Evolutionary conservation across 345 rosid genomes (phyloP), one percentile per base, ranked within the genome.

Genomic region (Heritiera littoralis): DNA sequence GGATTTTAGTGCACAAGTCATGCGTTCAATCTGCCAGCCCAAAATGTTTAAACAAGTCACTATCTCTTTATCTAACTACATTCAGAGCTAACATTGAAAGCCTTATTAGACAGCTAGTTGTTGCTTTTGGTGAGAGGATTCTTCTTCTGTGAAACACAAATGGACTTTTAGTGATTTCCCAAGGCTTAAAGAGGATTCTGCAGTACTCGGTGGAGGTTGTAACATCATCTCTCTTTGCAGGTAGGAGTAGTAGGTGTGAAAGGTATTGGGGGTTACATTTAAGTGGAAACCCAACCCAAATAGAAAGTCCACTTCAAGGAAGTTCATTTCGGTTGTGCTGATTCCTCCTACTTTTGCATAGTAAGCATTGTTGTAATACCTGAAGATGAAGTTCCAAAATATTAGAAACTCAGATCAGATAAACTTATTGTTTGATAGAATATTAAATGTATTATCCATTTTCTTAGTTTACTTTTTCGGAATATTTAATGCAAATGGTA

Each of bases 271-370:
- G 32, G 89, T 92, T 78, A 93, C 92, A 85, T 93, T 92, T 77
- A 95, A 83, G 23, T 89, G 82, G 85, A 95, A 95, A 3, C 95
- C 91, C 83, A 93, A 68, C 15, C 98, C 97, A 74, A 95, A 95
- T 23, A 95, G 84, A 68, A 93, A 95, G 83, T 95, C 98, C 28
- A 95, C 76, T 84, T 95, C 98, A 10, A 95, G 89, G 74, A 83
- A 86, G 79, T 95, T 95, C 95, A 95, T 93, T 85, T 92, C 97
- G 49, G 80, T 80, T 56, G 87, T 95, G 92, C 90, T 93, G 77
- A 95, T 91, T 76, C 97, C 98, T 78, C 98, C 98, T 18, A 93
- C 93, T 87, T 92, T 95, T 14, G 98, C 98, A 74, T 93, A 95
- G 85, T 87, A 95, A 7, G 98, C 98, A 79, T 95, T 95, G 88